Conservation (phyloP, 2,329 filamentous ascomycete species). For the Malbranchea cinnamomea region DNA sequence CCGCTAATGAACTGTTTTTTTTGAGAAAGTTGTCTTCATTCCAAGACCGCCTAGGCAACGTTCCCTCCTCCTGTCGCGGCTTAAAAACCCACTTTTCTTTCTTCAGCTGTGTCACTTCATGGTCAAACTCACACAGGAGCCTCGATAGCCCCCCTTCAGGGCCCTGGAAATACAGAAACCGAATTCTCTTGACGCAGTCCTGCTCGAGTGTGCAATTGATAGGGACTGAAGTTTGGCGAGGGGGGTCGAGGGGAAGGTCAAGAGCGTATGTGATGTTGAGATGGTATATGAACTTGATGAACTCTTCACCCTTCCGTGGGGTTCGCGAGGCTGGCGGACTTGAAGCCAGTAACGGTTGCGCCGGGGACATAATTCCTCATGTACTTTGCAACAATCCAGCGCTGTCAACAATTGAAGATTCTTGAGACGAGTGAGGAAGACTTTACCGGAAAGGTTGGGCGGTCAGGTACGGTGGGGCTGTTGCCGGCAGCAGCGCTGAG, state of each 20-base stretch:
- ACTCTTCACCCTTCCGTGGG: slow-evolving; percentile 12
- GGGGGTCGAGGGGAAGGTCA: slow-evolving; percentile 17
- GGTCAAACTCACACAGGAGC: slow-evolving; percentile 4
- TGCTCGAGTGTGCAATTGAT: slow-evolving; percentile 11
- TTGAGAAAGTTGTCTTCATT: slow-evolving; percentile 9
- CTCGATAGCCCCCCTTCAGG: slow-evolving; percentile 15
- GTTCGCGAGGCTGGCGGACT: slow-evolving; percentile 3
- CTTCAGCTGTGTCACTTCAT: too few species aligned
- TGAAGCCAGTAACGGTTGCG: too few species aligned
- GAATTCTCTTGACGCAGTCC: slow-evolving; percentile 16
- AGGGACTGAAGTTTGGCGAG: slow-evolving; percentile 9
- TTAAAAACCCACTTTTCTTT: slow-evolving; percentile 15
- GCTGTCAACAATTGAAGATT: neutral
- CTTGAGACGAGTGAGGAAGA: too few species aligned
- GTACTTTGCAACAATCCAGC: too few species aligned
- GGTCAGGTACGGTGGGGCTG: too few species aligned
- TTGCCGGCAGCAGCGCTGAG: too few species aligned
- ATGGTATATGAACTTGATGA: slow-evolving; percentile 16
- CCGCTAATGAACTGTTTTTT: slow-evolving; percentile 7
- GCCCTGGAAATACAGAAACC: slow-evolving; percentile 17
- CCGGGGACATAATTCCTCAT: too few species aligned
- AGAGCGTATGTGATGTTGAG: slow-evolving; percentile 23
- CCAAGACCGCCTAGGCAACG: slow-evolving; percentile 11
- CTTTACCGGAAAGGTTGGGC: too few species aligned
- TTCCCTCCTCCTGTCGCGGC: slow-evolving; percentile 15